Percentiles rank a stretch among this genome's conserved stretches.
These are phyloP conservation scores for Nymphaea thermarum DNA, from an alignment of 164 flowering plant species.

Conservation along the genomic window DNA sequence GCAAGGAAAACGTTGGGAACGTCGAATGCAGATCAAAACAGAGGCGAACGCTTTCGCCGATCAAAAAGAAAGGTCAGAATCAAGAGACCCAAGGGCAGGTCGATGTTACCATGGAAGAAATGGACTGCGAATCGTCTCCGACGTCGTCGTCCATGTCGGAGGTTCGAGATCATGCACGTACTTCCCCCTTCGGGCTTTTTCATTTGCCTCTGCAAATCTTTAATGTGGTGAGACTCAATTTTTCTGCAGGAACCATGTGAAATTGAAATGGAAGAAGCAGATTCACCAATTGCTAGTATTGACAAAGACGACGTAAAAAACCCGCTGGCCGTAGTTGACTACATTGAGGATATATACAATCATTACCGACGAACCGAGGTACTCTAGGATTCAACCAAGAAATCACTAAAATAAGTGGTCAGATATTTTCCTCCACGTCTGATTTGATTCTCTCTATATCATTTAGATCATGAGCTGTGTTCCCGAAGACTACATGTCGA, in stretches of 20 bases:
- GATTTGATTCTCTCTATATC: background rate
- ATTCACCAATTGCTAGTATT: constrained; percentile 8
- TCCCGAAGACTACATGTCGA: constrained; percentile 51
- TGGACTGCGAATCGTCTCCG: background rate
- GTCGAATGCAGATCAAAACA: background rate
- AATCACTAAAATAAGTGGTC: background rate
- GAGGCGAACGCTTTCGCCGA: constrained; percentile 3
- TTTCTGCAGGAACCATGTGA: constrained; percentile 7
- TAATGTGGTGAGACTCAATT: background rate
- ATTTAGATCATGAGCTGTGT: constrained; percentile 47
- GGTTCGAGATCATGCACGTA: too few relatives aligned
- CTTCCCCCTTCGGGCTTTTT: too few relatives aligned
- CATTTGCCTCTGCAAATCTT: too few relatives aligned
- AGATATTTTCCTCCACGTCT: background rate
- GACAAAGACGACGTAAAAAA: constrained; percentile 15
- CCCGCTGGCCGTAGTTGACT: constrained; percentile 72
- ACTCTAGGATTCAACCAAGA: background rate
- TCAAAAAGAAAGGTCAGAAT: constrained; percentile 3
- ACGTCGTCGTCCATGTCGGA: background rate
- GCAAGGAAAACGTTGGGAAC: background rate
- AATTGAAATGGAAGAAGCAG: constrained; percentile 14
- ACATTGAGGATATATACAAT: constrained; percentile 60
- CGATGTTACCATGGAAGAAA: background rate
- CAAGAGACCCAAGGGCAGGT: background rate
- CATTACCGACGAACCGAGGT: constrained; percentile 55